phyloP scores from a whole-genome alignment of 73 alveolate species.

The Paramecium pentaurelia region DNA sequence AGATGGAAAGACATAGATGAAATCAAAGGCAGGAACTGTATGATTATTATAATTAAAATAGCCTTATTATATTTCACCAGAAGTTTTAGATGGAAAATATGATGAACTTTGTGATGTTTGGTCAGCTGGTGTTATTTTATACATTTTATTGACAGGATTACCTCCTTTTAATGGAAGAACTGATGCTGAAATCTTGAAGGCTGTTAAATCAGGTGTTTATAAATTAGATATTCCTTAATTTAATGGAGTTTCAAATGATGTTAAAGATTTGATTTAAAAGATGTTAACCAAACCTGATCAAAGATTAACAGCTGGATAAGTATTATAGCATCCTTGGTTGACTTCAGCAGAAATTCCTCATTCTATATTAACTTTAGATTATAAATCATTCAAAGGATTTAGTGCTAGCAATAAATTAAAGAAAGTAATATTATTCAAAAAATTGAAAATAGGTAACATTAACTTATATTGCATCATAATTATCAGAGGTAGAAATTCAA shows the following conservation, averaged over 20 bases:
- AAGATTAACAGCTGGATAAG: constrained; percentile 70
- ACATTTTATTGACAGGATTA: constrained; percentile 73
- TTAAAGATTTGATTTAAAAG: constrained; percentile 79
- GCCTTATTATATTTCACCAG: constrained; percentile 77
- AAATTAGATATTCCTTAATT: constrained; percentile 63
- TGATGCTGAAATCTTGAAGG: constrained; percentile 71
- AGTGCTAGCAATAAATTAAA: constrained; percentile 29
- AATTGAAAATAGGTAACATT: background rate
- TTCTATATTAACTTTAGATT: constrained; percentile 25
- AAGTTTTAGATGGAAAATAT: constrained; percentile 64
- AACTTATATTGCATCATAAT: constrained; percentile 62
- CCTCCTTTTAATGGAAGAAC: constrained; percentile 93
- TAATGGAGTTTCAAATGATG: constrained; percentile 79
- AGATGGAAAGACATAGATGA: constrained; percentile 51
- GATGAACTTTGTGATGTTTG: constrained; percentile 73
- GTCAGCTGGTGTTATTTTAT: constrained; percentile 77
- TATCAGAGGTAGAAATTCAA: constrained; percentile 56
- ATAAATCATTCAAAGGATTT: constrained; percentile 31
- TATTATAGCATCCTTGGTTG: constrained; percentile 81
- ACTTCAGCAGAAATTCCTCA: constrained; percentile 15
- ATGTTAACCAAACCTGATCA: constrained; percentile 61
- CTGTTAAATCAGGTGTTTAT: constrained; percentile 54
- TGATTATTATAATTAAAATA: background rate
- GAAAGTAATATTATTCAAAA: constrained; percentile 11
- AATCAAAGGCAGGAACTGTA: constrained; percentile 75